Conservation (phyloP, 73 alveolate species). For the Blepharisma japonicum region DNA sequence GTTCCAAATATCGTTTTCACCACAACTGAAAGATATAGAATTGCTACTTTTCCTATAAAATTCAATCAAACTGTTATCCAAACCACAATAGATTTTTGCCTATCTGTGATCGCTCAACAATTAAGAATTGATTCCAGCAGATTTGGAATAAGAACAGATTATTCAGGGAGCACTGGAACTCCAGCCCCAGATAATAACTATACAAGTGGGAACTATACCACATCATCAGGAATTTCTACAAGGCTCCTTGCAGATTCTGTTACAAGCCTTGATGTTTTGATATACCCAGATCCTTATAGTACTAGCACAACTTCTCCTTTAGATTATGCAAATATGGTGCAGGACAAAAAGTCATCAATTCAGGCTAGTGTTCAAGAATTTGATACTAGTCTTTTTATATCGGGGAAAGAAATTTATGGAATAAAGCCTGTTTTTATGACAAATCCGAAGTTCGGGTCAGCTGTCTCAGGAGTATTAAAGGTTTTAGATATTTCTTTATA, state of each 20-base stretch:
- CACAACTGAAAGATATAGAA: background rate
- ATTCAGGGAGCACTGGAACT: conserved; percentile 7
- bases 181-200: background rate
- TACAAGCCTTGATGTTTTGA: background rate
- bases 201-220: background rate
- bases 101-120: background rate
- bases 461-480: background rate
- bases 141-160: background rate
- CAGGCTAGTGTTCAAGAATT: background rate
- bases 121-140: background rate
- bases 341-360: background rate
- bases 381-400: background rate
- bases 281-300: background rate
- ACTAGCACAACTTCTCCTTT: background rate
- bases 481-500: background rate
- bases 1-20: background rate
- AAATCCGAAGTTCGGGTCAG: conserved; percentile 14
- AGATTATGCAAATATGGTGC: conserved; percentile 1
- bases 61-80: background rate
- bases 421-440: conserved; percentile 17
- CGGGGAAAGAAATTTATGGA: conserved; percentile 18
- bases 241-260: background rate
- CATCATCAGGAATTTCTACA: background rate
- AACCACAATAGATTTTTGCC: no score
- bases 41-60: background rate